Base-by-base conservation (phyloP, 352 stramenopile genomes). In the Aphanomyces astaci region DNA sequence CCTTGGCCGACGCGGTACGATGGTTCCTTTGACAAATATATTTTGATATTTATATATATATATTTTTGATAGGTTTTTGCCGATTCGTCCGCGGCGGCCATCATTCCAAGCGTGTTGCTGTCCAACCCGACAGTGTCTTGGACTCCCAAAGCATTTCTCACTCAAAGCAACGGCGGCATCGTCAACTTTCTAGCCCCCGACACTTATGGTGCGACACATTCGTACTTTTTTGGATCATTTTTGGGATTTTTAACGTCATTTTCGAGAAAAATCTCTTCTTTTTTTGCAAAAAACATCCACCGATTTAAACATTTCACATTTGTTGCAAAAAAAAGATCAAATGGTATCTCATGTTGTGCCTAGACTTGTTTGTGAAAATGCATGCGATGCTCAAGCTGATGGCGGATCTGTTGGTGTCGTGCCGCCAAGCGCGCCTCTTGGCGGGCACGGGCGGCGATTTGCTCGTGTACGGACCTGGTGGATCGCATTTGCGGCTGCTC, bases 391-490 rank as follows among this genome's bases (percentile, higher is more conserved):
- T 94, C 27, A 94, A 94, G 72, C 64, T 94, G 24, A 72, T 92
- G 2, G 85, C 85, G 3, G 85, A 94, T 72, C 70, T 94, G 33
- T 56, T 94, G 25, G 85, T 94, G 9, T 94, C 85, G 27, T 92
- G 82, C 54, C 85, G 83, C 59, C 90, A 92, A 75, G 85, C 85
- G n/a, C 80, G 85, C 24, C 82, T 92, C 53, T 72, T 94, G 17
- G 85, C 85, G 51, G 85, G 85, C 4, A 84, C 83, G 3, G 85
- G 85, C 36, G 85, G 85, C 32, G 85, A 94, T 63, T 76, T 94
- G 63, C 73, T 94, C 7, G 83, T 94, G 15, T 94, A 94, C 53
- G 85, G 85, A 43, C 85, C 85, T 68, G 83, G 85, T 64, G 85
- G 85, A 39, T 81, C 90, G 55, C 82, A 90, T 75, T 77, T 94